phyloP scores from a whole-genome alignment of 1,284 basidiomycete species.

The Cronartium quercuum region DNA sequence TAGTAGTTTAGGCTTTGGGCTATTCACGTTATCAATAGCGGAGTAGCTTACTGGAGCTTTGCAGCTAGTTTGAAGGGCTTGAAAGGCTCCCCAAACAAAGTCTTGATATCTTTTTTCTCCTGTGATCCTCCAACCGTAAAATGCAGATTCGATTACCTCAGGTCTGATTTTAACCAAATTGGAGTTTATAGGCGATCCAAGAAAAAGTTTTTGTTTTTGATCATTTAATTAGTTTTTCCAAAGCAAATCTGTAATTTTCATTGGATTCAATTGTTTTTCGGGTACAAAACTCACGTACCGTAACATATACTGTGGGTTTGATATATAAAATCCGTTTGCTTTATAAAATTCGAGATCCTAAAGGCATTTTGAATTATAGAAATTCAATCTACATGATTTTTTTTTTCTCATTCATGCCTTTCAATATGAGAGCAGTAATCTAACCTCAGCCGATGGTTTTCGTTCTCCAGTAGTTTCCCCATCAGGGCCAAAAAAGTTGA shows the following conservation, averaged over 20 bases:
- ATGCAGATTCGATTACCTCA: constrained; percentile 34
- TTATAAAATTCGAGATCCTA: not conserved
- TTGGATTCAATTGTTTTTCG: no score
- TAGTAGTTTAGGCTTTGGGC: not conserved
- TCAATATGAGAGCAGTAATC: no score
- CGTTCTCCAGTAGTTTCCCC: no score
- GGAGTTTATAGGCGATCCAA: no score
- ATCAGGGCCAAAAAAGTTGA: constrained; percentile 14
- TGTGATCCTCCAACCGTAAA: constrained; percentile 33
- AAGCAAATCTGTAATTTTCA: no score
- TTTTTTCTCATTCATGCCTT: no score
- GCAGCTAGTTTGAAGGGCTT: constrained; percentile 9
- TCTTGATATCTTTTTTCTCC: constrained; percentile 28
- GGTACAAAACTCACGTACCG: not conserved
- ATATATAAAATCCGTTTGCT: not conserved
- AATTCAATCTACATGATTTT: no score
- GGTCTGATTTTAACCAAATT: no score
- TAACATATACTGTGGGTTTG: not conserved
- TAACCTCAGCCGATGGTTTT: no score
- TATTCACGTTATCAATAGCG: constrained; percentile 24
- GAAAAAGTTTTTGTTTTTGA: no score
- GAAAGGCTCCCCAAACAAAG: constrained; percentile 31
- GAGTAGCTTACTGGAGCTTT: constrained; percentile 30
- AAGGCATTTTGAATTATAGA: no score
- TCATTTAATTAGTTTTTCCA: no score